Conservation (phyloP, 352 stramenopile species). For the Pythium aquatile region DNA sequence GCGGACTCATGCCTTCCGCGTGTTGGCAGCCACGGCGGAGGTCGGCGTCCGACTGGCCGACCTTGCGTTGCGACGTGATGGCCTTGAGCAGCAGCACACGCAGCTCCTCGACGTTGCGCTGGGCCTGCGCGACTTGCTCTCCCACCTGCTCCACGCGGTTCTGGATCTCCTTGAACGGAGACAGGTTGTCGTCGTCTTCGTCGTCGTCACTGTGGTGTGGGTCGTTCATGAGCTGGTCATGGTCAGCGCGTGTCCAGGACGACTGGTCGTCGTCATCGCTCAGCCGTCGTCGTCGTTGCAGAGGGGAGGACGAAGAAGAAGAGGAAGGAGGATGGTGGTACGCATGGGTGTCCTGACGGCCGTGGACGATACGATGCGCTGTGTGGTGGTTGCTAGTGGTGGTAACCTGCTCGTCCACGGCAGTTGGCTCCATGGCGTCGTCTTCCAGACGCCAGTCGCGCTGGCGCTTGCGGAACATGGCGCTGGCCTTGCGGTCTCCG, state of each 20-base stretch:
- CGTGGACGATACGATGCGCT: background rate
- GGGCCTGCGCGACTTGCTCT: conserved; percentile 19
- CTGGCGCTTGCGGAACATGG: conserved; percentile 24
- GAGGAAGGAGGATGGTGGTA: background rate
- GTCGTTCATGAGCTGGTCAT: conserved; percentile 1
- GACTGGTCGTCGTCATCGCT: background rate
- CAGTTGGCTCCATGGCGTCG: background rate
- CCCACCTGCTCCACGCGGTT: conserved; percentile 18
- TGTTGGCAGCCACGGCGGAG: background rate
- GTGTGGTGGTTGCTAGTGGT: background rate
- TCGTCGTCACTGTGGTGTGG: background rate
- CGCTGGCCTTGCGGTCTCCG: conserved; percentile 19
- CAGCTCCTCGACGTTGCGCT: conserved; percentile 20
- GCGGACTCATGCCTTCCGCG: conserved; percentile 4
- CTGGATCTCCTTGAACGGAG: conserved; percentile 22
- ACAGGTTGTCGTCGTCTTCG: background rate
- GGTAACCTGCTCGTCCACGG: background rate
- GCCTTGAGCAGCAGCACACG: conserved; percentile 11
- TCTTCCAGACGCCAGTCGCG: conserved; percentile 7
- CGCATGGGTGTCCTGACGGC: background rate
- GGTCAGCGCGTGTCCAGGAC: conserved; percentile 1
- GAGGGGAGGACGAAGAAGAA: background rate
- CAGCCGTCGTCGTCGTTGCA: background rate
- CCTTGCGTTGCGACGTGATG: background rate
- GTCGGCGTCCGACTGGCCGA: background rate